Base-by-base conservation (phyloP, 1,284 basidiomycete species). In the Uromyces viciae-fabae region DNA sequence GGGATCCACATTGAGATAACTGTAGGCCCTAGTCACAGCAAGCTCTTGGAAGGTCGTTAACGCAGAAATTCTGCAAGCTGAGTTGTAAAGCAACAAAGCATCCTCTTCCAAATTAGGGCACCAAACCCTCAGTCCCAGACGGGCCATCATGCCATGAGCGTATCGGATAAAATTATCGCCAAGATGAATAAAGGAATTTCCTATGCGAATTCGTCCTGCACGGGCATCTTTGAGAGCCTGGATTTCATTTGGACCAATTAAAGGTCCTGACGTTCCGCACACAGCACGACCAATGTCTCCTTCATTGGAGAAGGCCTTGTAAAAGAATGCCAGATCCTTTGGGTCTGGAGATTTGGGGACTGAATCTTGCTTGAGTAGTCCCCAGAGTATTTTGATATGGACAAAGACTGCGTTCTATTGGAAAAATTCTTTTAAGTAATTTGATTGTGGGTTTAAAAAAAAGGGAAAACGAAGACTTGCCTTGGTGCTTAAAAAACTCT, bases 371-470 rank as follows among this genome's bases (percentile, higher is more conserved):
- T 74, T 74, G 2, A 74, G 56, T 9, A 74, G 52, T 5, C 72
- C 72, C 72, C 46, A 74, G 31, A 74, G 31, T 17, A 74, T 56
- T 38, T 74, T 74, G 19, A 74, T 31, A 38, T 74, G 72, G 33
- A 74, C 28, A 74, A 56, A 74, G 19, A 74, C 19, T 22, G 72
- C 72, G 7, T 54, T 56, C 72, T 74, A 33, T 17, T 28, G 14
- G 25, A n/a, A 56, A 56, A 31, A 33, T 33, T 25, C 5, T 36
- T 19, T 28, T 4, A 40, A 49, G 43, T 8, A 72, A 43, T 8
- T 72, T 28, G 2, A 49, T 28, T 33, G 22, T 7, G 11, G 4
- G 25, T 56, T 31, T 22, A 22, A 56, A 25, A 33, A 17, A 31
- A 38, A 56, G 17, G 38, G 38, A 64, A 33, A 33, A 46, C 22